Evolutionary conservation across 495 filamentous ascomycete species (phyloP).

Genomic region (Penicillium lividum): DNA sequence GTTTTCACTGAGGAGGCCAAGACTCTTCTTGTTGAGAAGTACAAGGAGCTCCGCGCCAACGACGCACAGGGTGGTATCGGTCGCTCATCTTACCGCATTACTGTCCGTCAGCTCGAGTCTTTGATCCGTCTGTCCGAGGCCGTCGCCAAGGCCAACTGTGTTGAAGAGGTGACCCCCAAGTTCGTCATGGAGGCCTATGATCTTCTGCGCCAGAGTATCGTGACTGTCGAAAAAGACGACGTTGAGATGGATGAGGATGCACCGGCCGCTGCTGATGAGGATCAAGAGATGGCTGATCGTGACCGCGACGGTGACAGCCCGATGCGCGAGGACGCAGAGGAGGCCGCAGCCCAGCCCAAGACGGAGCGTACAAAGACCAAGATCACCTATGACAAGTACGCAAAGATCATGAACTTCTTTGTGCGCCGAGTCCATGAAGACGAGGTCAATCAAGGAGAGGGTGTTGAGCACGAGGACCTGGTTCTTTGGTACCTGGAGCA

Average conservation of each 20-base stretch:
- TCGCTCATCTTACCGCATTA: conserved; percentile 93
- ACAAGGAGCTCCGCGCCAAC: conserved; percentile 92
- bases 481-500: conserved; percentile 93
- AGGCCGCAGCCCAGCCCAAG: conserved; percentile 39
- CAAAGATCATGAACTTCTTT: conserved; percentile 80
- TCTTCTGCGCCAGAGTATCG: conserved; percentile 88
- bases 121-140: conserved; percentile 93
- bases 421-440: conserved; percentile 81
- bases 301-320: conserved; percentile 69
- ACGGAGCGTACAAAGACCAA: conserved; percentile 68
- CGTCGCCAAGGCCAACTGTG: conserved; percentile 95
- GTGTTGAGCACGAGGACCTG: conserved; percentile 84
- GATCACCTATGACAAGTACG: conserved; percentile 95
- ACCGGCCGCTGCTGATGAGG: conserved; percentile 22
- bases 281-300: conserved; percentile 45
- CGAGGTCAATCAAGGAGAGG: conserved; percentile 69
- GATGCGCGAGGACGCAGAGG: conserved; percentile 60
- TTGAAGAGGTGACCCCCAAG: conserved; percentile 79
- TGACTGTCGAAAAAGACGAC: conserved; percentile 97
- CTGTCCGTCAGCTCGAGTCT: conserved; percentile 91
- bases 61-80: conserved; percentile 94
- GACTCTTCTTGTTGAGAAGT: conserved; percentile 80
- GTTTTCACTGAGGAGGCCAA: conserved; percentile 90
- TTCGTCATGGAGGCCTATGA: conserved; percentile 92
- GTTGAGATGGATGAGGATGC: conserved; percentile 87